These are phyloP conservation scores for Pichia sp. DNA, from an alignment of 1,139 yeast genomes.

Conservation along the genomic window DNA sequence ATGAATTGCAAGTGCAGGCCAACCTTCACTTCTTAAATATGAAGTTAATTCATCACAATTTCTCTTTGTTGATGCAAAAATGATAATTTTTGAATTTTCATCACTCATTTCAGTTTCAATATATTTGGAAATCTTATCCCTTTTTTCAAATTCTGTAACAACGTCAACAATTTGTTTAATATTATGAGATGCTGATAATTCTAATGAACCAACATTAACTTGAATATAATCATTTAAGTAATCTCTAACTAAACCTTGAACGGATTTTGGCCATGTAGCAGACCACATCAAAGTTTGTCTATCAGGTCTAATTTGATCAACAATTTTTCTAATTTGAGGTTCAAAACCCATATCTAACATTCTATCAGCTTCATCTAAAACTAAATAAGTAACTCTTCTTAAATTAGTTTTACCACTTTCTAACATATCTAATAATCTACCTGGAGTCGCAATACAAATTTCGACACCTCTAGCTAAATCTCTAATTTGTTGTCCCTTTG, in stretches of 20 bases:
- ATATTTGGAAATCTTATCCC: constrained; percentile 82
- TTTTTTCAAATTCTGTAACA: constrained; percentile 84
- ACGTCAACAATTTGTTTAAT: constrained; percentile 93
- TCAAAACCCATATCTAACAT: constrained; percentile 98
- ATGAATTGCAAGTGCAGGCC: constrained; percentile 98
- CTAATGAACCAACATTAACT: constrained; percentile 93
- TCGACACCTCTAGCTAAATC: constrained; percentile 93
- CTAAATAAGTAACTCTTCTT: constrained; percentile 93
- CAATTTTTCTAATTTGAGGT: constrained; percentile 87
- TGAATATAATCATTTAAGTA: constrained; percentile 90
- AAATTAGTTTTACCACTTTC: constrained; percentile 93
- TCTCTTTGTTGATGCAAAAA: constrained; percentile 94
- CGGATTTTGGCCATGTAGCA: constrained; percentile 99
- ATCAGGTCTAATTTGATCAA: constrained; percentile 81
- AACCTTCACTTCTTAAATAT: constrained; percentile 90
- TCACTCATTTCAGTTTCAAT: constrained; percentile 80
- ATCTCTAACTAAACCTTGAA: constrained; percentile 85
- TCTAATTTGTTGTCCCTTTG: constrained; percentile 94
- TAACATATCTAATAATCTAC: constrained; percentile 96
- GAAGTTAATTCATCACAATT: constrained; percentile 93
- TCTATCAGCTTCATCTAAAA: constrained; percentile 95
- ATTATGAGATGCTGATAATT: constrained; percentile 92
- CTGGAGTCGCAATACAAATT: constrained; percentile 95
- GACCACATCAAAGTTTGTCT: constrained; percentile 98
- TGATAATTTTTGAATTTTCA: constrained; percentile 67